Base-by-base conservation (phyloP, 2,329 filamentous ascomycete genomes). In the Stagonosporopsis rhizophila region DNA sequence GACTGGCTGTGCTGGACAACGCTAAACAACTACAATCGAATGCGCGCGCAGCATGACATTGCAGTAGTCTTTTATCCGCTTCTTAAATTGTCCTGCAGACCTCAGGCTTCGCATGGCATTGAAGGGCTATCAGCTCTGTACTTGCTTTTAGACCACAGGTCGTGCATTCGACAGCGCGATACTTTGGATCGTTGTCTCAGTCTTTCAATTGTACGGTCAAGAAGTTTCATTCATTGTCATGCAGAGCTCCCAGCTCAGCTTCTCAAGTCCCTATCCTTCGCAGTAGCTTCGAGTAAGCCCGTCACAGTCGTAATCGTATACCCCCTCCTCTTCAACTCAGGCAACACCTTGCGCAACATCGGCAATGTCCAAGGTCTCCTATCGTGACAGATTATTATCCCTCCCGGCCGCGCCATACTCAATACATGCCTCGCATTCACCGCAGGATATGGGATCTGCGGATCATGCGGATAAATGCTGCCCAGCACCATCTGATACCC, bases 331-430 rank as follows among this genome's bases (percentile, higher is more conserved):
- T 80, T 87, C 67, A 96, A 78, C 71, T 90, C 88, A 0, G 89
- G 89, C 63, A 96, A 74, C 35, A 95, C 88, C 57, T 80, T 83
- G 35, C 81, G 79, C 75, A 96, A 72, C 90, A 96, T 95, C 0
- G 90, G 89, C 44, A 83, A 81, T 23, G 91, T 96, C 90, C 92
- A 96, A n/a, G 82, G 79, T 68, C 92, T 82, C 62, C 92, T 76
- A 78, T 96, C 92, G 78, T 96, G 92, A 70, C 91, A 93, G 47
- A 96, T 88, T 59, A 96, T 87, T 54, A 96, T 89, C 25, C 85
- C 88, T 0, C 92, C 92, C 0, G 89, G 87, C 42, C 85, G 80
- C 32, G 89, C 80, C 89, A 92, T 92, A 77, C 90, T 92, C 65
- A 96, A 75, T 4, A 96, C 85, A 78, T 96, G 92, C 62, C 80